Percentiles rank a stretch among this genome's conserved stretches.
Evolutionary conservation across 129 eudicot genomes (phyloP).

Genomic region (Flaveria sonorensis): DNA sequence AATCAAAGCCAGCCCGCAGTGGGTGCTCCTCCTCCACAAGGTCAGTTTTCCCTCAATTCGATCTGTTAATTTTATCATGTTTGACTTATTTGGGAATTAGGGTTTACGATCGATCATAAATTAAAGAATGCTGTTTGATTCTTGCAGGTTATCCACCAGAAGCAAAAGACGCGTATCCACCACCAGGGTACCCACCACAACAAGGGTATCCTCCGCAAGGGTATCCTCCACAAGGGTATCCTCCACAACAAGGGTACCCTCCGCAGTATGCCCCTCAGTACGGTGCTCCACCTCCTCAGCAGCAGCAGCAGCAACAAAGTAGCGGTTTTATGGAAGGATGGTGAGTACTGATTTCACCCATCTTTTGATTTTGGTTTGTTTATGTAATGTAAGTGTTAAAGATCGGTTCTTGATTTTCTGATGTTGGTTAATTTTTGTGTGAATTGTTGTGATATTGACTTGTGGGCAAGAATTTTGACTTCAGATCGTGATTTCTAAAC

Average conservation of each 20-base stretch:
- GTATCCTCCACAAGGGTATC: constrained; percentile 62
- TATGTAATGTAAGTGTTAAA: constrained; percentile 10
- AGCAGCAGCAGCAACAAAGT: constrained; percentile 37
- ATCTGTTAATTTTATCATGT: not conserved
- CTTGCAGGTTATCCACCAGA: constrained; percentile 72
- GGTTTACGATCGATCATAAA: constrained; percentile 19
- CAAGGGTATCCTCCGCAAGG: constrained; percentile 56
- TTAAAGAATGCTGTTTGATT: constrained; percentile 24
- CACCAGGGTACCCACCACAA: constrained; percentile 53
- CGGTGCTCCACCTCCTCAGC: constrained; percentile 54
- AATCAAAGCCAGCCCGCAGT: constrained; percentile 77
- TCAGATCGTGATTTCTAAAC: not conserved
- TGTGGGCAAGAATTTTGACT: not conserved
- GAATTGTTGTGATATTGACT: not conserved
- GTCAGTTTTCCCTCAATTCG: constrained; percentile 25
- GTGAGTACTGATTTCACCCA: constrained; percentile 1
- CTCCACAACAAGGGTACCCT: constrained; percentile 60
- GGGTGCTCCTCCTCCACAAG: constrained; percentile 89
- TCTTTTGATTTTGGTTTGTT: not conserved
- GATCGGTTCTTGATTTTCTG: constrained; percentile 20
- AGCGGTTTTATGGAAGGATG: constrained; percentile 37
- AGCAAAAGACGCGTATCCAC: constrained; percentile 79
- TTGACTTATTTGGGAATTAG: not conserved
- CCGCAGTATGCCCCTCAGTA: constrained; percentile 69
- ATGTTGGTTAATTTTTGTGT: not conserved